Evolutionary conservation across 345 rosid species (phyloP).

Genomic region (Syzygium aromaticum): DNA sequence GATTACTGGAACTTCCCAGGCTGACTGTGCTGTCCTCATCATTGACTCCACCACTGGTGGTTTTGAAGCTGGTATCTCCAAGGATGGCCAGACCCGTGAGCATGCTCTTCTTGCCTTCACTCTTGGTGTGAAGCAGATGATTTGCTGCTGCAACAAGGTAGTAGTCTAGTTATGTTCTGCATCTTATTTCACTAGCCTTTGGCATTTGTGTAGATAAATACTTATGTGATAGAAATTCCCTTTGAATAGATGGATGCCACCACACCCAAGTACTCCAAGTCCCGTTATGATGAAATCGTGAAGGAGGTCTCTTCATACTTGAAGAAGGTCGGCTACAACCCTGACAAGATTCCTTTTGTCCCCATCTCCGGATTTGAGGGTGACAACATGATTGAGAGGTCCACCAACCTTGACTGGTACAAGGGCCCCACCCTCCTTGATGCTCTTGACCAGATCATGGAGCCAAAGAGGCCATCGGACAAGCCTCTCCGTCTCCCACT

Average conservation of each 20-base stretch:
- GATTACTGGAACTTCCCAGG: constrained; percentile 85
- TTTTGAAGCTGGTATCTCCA: constrained; percentile 77
- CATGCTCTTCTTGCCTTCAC: constrained; percentile 59
- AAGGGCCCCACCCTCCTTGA: constrained; percentile 76
- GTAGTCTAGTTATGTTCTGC: not conserved
- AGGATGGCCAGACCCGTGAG: constrained; percentile 79
- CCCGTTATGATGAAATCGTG: constrained; percentile 31
- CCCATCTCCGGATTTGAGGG: constrained; percentile 58
- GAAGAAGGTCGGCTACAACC: constrained; percentile 39
- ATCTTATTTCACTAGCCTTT: not conserved
- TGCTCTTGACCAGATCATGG: constrained; percentile 45
- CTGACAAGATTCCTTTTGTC: constrained; percentile 29
- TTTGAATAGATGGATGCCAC: constrained; percentile 27
- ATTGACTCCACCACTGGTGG: constrained; percentile 85
- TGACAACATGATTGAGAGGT: constrained; percentile 77
- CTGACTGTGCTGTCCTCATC: constrained; percentile 74
- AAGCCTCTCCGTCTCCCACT: constrained; percentile 85
- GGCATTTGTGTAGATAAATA: not conserved
- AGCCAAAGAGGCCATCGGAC: constrained; percentile 85
- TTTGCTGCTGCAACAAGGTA: constrained; percentile 74
- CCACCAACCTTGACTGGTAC: constrained; percentile 72
- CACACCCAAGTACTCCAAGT: constrained; percentile 35
- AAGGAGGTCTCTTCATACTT: constrained; percentile 38
- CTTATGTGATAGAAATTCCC: not conserved
- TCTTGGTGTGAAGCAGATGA: constrained; percentile 70